These are phyloP conservation scores for Hyphodiscus hymeniophilus DNA, from an alignment of 495 filamentous ascomycete genomes.

Conservation along the genomic window DNA sequence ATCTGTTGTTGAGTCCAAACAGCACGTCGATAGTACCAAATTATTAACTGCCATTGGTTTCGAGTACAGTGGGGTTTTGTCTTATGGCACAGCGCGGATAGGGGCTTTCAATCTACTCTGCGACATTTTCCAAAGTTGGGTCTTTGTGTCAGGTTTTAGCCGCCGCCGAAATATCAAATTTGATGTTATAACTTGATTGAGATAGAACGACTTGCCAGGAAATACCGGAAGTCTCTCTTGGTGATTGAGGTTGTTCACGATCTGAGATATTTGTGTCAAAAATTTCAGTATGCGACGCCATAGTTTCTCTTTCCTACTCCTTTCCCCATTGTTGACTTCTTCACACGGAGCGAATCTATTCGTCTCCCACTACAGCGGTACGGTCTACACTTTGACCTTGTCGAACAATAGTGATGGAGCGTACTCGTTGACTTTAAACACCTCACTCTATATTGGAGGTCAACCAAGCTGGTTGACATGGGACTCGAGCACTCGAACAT, in stretches of 20 bases:
- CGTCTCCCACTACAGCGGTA: conserved; percentile 17
- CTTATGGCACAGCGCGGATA: no score
- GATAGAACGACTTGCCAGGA: not conserved
- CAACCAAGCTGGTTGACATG: conserved; percentile 18
- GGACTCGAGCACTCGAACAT: conserved; percentile 3
- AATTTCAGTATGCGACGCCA: no score
- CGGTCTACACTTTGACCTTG: conserved; percentile 7
- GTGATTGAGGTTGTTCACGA: no score
- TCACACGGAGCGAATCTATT: conserved; percentile 7
- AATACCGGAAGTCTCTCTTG: no score
- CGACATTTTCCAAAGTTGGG: not conserved
- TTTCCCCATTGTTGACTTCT: not conserved
- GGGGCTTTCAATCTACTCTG: not conserved
- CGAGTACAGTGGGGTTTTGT: no score
- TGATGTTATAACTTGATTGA: not conserved
- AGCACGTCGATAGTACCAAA: no score
- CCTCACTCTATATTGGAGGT: conserved; percentile 4
- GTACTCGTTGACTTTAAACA: conserved; percentile 8
- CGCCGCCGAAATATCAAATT: not conserved
- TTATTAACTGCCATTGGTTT: no score
- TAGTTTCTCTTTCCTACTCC: no score
- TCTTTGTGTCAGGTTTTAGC: not conserved
- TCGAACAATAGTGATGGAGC: not conserved
- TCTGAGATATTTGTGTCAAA: no score
- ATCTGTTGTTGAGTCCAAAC: no score